Percentiles rank a stretch among this genome's conserved stretches.
Conservation (phyloP, 2,329 filamentous ascomycete genomes). For the Fonsecaea nubica region DNA sequence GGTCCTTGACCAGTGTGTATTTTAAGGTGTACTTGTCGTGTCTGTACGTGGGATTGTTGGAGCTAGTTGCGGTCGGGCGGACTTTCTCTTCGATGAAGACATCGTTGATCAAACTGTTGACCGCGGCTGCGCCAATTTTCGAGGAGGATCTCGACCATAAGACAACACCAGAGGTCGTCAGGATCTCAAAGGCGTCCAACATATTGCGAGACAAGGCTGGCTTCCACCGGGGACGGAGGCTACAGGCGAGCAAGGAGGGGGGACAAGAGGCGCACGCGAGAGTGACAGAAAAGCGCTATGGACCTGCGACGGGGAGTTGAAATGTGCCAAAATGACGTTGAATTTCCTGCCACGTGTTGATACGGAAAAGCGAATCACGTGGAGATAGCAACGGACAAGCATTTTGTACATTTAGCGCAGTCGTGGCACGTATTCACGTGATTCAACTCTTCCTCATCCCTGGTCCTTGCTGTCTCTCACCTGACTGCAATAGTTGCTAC, state of each 20-base stretch:
- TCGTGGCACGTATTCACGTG: background rate
- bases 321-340: background rate
- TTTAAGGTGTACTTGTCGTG: slow-evolving; percentile 94
- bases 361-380: background rate
- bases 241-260: background rate
- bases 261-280: background rate
- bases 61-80: slow-evolving; percentile 61
- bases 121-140: slow-evolving; percentile 77
- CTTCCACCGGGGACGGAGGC: background rate
- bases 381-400: background rate
- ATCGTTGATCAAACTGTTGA: slow-evolving; percentile 94
- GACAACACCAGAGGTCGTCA: slow-evolving; percentile 94
- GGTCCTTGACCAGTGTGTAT: slow-evolving; percentile 90
- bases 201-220: slow-evolving; percentile 56
- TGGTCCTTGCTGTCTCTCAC: too few relatives aligned
- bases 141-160: slow-evolving; percentile 92
- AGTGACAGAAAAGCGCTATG: background rate
- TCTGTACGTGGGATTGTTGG: slow-evolving; percentile 77
- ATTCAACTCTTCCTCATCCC: too few relatives aligned
- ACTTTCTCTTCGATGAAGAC: slow-evolving; percentile 96
- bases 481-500: too few relatives aligned
- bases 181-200: slow-evolving; percentile 95
- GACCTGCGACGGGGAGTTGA: background rate
- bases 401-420: background rate
- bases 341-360: background rate